Percentiles rank a stretch among this genome's conserved stretches.
These are phyloP conservation scores for Torulaspora gathmanii DNA, from an alignment of 805 yeast genomes.

Conservation along the genomic window DNA sequence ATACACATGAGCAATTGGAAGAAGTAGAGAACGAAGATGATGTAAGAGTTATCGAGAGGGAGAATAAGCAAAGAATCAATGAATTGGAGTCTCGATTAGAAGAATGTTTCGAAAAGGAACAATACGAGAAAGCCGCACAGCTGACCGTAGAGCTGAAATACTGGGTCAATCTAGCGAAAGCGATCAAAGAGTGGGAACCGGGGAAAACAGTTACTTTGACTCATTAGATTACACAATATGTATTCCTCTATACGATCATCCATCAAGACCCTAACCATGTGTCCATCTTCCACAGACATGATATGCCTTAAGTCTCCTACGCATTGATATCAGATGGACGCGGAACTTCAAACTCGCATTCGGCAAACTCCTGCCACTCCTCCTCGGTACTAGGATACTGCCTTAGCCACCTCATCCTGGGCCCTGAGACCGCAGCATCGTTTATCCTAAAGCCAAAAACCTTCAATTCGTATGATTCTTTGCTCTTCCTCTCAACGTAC, in stretches of 20 bases:
- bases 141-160: conserved; percentile 73
- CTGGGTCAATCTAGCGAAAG: conserved; percentile 73
- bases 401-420: conserved; percentile 95
- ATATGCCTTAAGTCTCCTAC: background rate
- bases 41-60: conserved; percentile 45
- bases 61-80: conserved; percentile 54
- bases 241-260: conserved; percentile 5
- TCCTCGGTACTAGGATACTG: conserved; percentile 60
- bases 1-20: conserved; percentile 78
- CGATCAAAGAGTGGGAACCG: conserved; percentile 73
- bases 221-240: conserved; percentile 39
- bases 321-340: conserved; percentile 18
- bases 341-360: conserved; percentile 61
- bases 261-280: conserved; percentile 2
- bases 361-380: conserved; percentile 57
- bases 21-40: conserved; percentile 58
- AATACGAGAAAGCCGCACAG: conserved; percentile 56
- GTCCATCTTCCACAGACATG: background rate
- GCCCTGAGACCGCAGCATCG: conserved; percentile 72
- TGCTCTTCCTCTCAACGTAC: conserved; percentile 59
- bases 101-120: conserved; percentile 41
- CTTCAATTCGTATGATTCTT: conserved; percentile 56
- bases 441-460: conserved; percentile 84
- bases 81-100: conserved; percentile 44
- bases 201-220: conserved; percentile 61